Evolutionary conservation across 116 monocot species (phyloP).

Genomic region (Dioscorea cayenensis): DNA sequence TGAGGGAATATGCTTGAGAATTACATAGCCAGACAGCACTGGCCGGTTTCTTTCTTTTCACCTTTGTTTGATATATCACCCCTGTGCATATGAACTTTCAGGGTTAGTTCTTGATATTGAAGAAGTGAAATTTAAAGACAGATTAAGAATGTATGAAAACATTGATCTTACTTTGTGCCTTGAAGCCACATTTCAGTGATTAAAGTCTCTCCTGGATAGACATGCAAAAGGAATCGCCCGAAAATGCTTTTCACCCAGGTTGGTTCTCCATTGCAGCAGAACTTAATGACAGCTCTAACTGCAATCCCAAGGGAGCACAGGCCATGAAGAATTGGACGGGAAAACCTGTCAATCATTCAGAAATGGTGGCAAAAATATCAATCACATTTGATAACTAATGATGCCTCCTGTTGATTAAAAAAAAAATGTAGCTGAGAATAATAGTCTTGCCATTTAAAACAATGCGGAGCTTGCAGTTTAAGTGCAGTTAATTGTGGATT

Average conservation of each 20-base stretch:
- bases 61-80: conserved; percentile 70
- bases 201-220: conserved; percentile 86
- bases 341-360: conserved; percentile 39
- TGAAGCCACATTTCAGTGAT: conserved; percentile 91
- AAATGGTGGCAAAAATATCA: neutral
- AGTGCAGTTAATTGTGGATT: too few species aligned
- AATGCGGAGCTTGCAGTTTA: neutral
- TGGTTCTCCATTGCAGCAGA: conserved; percentile 64
- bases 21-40: conserved; percentile 70
- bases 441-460: neutral
- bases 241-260: conserved; percentile 60
- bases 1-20: conserved; percentile 49
- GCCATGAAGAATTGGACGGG: conserved; percentile 83
- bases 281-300: conserved; percentile 61
- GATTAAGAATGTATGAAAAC: neutral
- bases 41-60: conserved; percentile 60
- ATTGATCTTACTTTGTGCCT: conserved; percentile 45
- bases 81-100: conserved; percentile 17
- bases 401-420: too few species aligned
- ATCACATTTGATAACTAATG: too few species aligned
- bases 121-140: too few species aligned
- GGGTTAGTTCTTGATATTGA: neutral
- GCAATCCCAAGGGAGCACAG: conserved; percentile 81
- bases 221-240: conserved; percentile 90
- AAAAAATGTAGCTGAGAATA: neutral